Evolutionary conservation across 805 yeast genomes (phyloP), one percentile per base, ranked within the genome.

Genomic region (Sugiyamaella lignohabitans): DNA sequence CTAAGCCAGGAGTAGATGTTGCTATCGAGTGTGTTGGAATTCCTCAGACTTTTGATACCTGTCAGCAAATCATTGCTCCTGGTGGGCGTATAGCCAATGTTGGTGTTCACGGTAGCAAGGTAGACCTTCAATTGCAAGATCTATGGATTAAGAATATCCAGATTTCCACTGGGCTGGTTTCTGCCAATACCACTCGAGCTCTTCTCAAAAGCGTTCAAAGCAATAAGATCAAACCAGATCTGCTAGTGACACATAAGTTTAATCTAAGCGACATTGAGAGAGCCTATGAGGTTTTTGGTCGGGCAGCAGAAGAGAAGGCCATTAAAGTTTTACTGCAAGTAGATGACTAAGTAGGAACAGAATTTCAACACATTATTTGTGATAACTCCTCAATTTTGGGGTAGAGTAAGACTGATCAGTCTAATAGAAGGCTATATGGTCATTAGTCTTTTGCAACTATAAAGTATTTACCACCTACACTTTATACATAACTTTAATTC

Each of bases 1-100:
- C 77, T 23, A 45, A 51, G 11, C 82, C 85, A 34, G 69, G 84
- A 62, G 82, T 82, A 24, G 87, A 71, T 43, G 78, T 81, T 36
- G 83, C 84, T 14, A 74, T 87, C 62, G 96, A 87, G 63, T 84
- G 89, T 50, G 79, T 93, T 11, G 96, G 96, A 49, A 85, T 85
- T 42, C 85, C 79, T 53, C 73, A 74, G 35, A 84, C 93, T 55
- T 81, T 86, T 54, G 72, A 77, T 53, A 72, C 79, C 52, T 89
- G 87, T 48, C 75, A 86, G 42, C 69, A 74, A 45, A 70, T 78
- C 38, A 70, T 84, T 48, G 75, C 69, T 38, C 72, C 79, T 32
- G 87, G 86, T 49, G 95, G 94, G 19, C 70, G 80, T 42, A 79
- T 75, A 57, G 87, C 85, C 38, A 94, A 85, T 64, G 89, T 85